phyloP scores from a whole-genome alignment of 2,329 filamentous ascomycete species.

The Helotiales sp. region DNA sequence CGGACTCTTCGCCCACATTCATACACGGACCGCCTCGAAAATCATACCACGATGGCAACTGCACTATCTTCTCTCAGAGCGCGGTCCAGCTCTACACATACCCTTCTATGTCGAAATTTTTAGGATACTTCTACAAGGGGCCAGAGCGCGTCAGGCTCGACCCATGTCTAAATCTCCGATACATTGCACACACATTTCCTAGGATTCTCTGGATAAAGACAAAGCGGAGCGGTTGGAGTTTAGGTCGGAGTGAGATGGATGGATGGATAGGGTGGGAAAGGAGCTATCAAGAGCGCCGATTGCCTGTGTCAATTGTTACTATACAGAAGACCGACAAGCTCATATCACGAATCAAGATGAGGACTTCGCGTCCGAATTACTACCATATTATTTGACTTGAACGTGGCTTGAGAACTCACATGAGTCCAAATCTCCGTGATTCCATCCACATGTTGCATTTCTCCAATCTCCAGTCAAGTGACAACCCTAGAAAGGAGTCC shows the following conservation, averaged over 20 bases:
- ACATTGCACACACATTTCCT: constrained; percentile 4
- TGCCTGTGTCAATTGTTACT: constrained; percentile 8
- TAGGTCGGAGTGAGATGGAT: background rate
- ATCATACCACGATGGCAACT: background rate
- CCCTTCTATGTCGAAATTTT: background rate
- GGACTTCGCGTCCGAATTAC: constrained; percentile 1
- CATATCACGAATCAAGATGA: constrained; percentile 5
- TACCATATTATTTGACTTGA: background rate
- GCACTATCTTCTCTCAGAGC: background rate
- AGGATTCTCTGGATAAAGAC: background rate
- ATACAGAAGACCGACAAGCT: constrained; percentile 1
- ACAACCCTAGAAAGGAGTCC: background rate
- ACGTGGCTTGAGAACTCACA: too few species aligned
- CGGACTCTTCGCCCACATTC: background rate
- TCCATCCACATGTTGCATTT: background rate
- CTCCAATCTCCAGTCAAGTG: background rate
- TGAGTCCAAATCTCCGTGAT: background rate
- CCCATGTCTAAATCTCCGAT: background rate
- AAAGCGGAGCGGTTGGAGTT: constrained; percentile 4
- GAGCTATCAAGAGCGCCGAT: background rate
- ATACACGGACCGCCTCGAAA: background rate
- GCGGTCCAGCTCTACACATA: background rate
- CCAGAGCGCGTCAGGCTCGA: background rate
- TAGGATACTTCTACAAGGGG: background rate
- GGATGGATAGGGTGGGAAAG: background rate